A percentile compares a stretch with the other conserved stretches of the same genome.
Conservation (phyloP, 2,329 filamentous ascomycete species). For the Talaromyces amestolkiae region DNA sequence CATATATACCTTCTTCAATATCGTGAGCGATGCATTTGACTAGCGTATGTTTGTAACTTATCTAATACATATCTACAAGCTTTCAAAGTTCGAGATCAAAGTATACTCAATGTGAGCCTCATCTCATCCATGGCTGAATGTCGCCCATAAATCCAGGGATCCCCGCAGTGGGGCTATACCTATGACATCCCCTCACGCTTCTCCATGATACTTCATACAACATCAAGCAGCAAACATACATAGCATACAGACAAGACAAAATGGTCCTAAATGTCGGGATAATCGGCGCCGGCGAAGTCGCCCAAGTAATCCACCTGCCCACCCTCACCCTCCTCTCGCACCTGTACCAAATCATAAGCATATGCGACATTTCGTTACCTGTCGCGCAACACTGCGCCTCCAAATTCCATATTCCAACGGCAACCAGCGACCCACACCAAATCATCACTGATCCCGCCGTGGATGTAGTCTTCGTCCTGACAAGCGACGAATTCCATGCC, state of each 20-base stretch:
- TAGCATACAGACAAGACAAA: not conserved
- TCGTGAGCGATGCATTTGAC: conserved; percentile 11
- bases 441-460: conserved; percentile 45
- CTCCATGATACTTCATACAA: not conserved
- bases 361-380: conserved; percentile 49
- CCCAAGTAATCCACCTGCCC: conserved; percentile 55
- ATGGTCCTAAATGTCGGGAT: conserved; percentile 33
- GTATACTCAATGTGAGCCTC: not conserved
- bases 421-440: conserved; percentile 40
- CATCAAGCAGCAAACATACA: not conserved
- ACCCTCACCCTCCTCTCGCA: conserved; percentile 46
- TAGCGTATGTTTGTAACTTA: not conserved
- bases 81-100: not conserved
- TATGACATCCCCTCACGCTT: not conserved
- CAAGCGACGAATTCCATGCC: conserved; percentile 56
- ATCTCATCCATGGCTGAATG: not conserved
- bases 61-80: not conserved
- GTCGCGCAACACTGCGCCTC: conserved; percentile 18
- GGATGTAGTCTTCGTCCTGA: conserved; percentile 57
- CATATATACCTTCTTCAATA: conserved; percentile 11
- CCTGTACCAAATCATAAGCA: conserved; percentile 47
- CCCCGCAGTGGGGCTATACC: not conserved
- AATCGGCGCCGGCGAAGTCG: conserved; percentile 43
- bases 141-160: not conserved
- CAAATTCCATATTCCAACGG: conserved; percentile 26